phyloP scores from a whole-genome alignment of 345 rosid genomes.

The Aquilaria malaccensis region DNA sequence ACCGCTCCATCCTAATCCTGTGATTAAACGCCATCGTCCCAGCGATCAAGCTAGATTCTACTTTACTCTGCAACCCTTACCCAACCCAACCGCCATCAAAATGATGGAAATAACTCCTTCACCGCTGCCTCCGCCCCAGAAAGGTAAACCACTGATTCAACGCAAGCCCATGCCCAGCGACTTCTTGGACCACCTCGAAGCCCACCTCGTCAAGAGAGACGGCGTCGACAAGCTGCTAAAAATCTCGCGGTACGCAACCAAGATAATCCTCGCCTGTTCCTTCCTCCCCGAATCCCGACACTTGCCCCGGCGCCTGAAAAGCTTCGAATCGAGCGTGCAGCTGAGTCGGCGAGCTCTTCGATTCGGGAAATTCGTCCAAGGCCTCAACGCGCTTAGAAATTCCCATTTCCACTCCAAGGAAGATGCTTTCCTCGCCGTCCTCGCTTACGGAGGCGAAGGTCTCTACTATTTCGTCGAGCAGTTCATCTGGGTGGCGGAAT shows the following conservation, averaged over 20 bases:
- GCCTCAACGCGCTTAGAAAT: constrained; percentile 56
- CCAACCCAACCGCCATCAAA: no score
- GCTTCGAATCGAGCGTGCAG: constrained; percentile 89
- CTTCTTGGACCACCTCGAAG: constrained; percentile 65
- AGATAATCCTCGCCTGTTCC: constrained; percentile 68
- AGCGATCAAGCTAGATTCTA: no score
- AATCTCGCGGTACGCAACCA: constrained; percentile 82
- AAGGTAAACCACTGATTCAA: constrained; percentile 1
- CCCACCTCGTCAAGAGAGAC: constrained; percentile 67
- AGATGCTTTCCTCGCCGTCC: constrained; percentile 31
- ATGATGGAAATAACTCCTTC: constrained; percentile 27
- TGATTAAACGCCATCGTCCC: no score
- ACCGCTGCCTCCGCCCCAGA: constrained; percentile 3
- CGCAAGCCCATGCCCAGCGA: constrained; percentile 30
- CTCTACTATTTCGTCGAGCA: constrained; percentile 77
- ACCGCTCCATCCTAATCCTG: no score
- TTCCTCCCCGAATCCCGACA: constrained; percentile 39
- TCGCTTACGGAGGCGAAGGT: constrained; percentile 89
- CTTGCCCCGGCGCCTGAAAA: constrained; percentile 40
- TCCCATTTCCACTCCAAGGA: constrained; percentile 39
- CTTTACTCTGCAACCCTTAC: no score
- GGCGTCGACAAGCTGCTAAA: constrained; percentile 92
- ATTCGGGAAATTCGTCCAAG: constrained; percentile 86
- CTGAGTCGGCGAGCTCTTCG: constrained; percentile 93
- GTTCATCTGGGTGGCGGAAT: constrained; percentile 76